phyloP scores from a whole-genome alignment of 371 early-diverging fungal species.

The Chytridium lagenaria region DNA sequence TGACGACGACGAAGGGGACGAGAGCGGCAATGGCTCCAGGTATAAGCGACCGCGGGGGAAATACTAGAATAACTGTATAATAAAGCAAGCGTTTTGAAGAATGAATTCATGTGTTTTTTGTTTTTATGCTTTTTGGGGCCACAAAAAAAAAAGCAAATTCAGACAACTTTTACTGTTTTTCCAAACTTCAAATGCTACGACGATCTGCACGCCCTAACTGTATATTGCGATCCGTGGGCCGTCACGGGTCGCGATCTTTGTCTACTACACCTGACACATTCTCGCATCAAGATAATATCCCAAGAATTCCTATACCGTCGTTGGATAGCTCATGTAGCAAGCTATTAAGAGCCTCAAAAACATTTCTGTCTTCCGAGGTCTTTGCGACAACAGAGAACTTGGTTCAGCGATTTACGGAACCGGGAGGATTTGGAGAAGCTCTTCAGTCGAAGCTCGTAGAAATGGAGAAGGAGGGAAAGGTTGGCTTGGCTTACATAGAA shows the following conservation, averaged over 20 bases:
- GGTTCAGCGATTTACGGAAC: not conserved
- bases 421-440: not conserved
- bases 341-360: not conserved
- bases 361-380: not conserved
- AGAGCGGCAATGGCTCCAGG: not conserved
- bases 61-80: too few relatives aligned
- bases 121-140: too few relatives aligned
- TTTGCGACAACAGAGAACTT: not conserved
- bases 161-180: too few relatives aligned
- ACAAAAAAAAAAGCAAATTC: too few relatives aligned
- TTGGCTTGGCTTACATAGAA: not conserved
- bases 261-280: conserved; percentile 41
- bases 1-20: not conserved
- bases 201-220: not conserved
- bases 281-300: conserved; percentile 38
- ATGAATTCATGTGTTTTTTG: too few relatives aligned
- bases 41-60: not conserved
- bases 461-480: not conserved
- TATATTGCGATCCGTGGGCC: not conserved
- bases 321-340: conserved; percentile 54
- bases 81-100: too few relatives aligned
- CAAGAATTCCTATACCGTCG: conserved; percentile 73
- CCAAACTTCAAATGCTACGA: too few relatives aligned
- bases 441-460: not conserved
- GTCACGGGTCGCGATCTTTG: not conserved